phyloP scores from a whole-genome alignment of 192 early-diverging fungal genomes.

The Gryganskiella cystojenkinii region DNA sequence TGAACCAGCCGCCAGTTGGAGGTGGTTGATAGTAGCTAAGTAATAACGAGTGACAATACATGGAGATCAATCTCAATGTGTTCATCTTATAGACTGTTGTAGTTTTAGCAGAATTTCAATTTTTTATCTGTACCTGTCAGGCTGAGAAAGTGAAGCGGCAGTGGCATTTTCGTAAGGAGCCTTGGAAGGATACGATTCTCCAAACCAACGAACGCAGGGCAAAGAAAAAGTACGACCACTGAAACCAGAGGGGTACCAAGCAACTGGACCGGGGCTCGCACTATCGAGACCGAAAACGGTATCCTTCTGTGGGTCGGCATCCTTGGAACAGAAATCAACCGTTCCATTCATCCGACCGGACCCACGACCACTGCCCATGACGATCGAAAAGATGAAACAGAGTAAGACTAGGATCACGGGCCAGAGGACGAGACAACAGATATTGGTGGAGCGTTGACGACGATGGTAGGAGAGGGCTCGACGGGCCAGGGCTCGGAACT shows the following conservation, averaged over 20 bases:
- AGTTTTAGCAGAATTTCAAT: neutral
- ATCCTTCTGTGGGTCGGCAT: constrained; percentile 6
- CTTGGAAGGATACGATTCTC: constrained; percentile 30
- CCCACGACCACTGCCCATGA: neutral
- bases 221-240: too few relatives aligned
- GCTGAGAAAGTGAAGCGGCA: neutral
- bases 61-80: too few relatives aligned
- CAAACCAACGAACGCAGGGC: constrained; percentile 47
- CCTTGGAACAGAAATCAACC: constrained; percentile 23
- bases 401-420: constrained; percentile 23
- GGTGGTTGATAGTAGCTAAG: constrained; percentile 18
- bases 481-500: constrained; percentile 34
- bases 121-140: constrained; percentile 20
- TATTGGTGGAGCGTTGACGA: constrained; percentile 21
- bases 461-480: constrained; percentile 39
- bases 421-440: constrained; percentile 33
- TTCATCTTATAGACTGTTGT: neutral
- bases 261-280: neutral
- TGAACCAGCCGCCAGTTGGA: constrained; percentile 28
- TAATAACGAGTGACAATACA: neutral
- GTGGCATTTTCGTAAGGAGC: constrained; percentile 27
- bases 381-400: constrained; percentile 1
- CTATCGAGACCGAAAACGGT: neutral
- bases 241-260: constrained; percentile 24
- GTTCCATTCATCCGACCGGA: neutral